A percentile compares a stretch with the other conserved stretches of the same genome.
Evolutionary conservation across 129 eudicot genomes (phyloP).

Genomic region (Tanacetum coccineum): DNA sequence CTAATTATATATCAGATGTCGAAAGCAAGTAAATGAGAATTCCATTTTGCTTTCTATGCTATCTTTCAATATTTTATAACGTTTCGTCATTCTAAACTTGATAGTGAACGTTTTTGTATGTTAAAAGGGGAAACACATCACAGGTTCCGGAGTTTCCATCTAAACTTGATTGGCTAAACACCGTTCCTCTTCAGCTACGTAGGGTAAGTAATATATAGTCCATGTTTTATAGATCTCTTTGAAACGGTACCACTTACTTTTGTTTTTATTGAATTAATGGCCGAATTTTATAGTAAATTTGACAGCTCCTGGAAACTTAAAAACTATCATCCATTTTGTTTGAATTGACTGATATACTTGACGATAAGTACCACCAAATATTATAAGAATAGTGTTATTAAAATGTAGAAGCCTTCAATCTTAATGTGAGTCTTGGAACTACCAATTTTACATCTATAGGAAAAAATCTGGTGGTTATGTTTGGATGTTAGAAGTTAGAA

Average conservation of each 20-base stretch:
- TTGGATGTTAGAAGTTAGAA: slow-evolving; percentile 5
- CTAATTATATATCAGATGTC: slow-evolving; percentile 75
- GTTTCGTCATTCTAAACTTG: slow-evolving; percentile 13
- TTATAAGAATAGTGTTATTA: neutral
- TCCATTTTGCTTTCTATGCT: neutral
- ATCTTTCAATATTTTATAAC: slow-evolving; percentile 1
- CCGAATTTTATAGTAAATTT: neutral
- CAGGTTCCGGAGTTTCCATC: slow-evolving; percentile 93
- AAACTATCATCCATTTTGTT: too few relatives aligned
- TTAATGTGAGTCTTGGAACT: slow-evolving; percentile 12
- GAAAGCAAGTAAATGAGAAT: slow-evolving; percentile 56
- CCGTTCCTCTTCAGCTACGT: slow-evolving; percentile 90
- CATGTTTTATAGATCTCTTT: neutral
- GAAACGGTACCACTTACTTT: slow-evolving; percentile 2
- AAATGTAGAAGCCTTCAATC: neutral
- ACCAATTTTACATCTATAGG: neutral
- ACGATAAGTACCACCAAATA: too few relatives aligned
- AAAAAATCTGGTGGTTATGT: neutral
- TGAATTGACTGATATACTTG: too few relatives aligned
- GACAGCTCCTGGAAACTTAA: neutral
- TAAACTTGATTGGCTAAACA: slow-evolving; percentile 91
- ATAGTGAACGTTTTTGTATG: slow-evolving; percentile 21
- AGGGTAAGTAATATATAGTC: slow-evolving; percentile 51
- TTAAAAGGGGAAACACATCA: slow-evolving; percentile 50
- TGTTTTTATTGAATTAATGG: neutral